Evolutionary conservation across 2,329 filamentous ascomycete genomes (phyloP), one percentile per base, ranked within the genome.

Genomic region (Aureobasidium sp.): DNA sequence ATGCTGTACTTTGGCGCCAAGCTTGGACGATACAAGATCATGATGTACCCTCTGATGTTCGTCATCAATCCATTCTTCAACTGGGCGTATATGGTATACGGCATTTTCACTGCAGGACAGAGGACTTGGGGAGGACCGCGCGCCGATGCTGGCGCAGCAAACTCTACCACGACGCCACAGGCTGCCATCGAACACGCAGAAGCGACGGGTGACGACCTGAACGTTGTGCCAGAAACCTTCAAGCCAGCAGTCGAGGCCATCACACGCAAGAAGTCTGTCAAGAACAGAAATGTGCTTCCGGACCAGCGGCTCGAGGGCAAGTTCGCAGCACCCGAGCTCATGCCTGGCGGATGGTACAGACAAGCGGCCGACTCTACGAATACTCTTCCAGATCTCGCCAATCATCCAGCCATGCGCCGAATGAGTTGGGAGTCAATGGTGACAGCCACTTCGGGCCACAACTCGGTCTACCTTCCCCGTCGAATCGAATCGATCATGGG

Each of bases 21-120:
- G 75, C 83, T 97, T 53, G 87, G 87, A 64, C 84, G 94, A 12
- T 97, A 88, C 79, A 97, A 99, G 79, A 89, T 95, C 65, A 93
- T 90, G 87, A 80, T 97, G 6, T 97, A 97, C 72, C 93, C 93
- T 0, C 70, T 97, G 65, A 97, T 97, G 91, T 97, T 97, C 72
- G 77, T 96, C 51, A 75, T 97, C 65, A 97, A 97, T 71, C 93
- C 94, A 0, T 95, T 97, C 72, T 92, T 97, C 81, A 97, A 97
- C 76, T 97, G 93, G 93, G 84, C 91, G 63, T 97, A 97, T 78
- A 96, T 97, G 89, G 88, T 96, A 2, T 96, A 97, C 73, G 92
- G 91, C 48, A 95, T 96, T 68, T 94, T 96, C 75, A 97, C 93
- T 0, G 91, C 92, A 34, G 91, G 92, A 22, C 91, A 96, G 73